Base-by-base conservation (phyloP, 2,329 filamentous ascomycete genomes). In the Grosmannia penicillata region DNA sequence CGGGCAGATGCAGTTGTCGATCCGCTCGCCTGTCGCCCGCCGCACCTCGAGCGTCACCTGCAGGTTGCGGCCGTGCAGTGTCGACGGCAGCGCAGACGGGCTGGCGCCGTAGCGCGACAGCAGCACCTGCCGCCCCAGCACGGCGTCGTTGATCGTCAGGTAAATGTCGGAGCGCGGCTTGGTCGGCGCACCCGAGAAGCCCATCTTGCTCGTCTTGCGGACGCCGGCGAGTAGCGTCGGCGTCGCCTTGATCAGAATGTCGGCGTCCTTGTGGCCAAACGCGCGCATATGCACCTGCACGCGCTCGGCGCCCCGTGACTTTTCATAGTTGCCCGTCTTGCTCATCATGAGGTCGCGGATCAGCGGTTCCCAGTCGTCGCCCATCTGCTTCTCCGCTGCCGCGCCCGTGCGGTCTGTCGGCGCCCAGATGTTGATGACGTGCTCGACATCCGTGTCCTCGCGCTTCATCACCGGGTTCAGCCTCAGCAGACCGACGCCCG, bases 161-260 rank as follows among this genome's bases (percentile, higher is more conserved):
- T 98, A 98, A 36, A 98, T 96, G 55, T 98, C 93, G 10, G 86
- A 95, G 49, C 93, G 71, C 14, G 82, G 70, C 53, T 85, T 87
- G 0, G 81, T 86, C 0, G 91, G 89, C 2, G 87, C 87, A 11
- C 87, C 87, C 4, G 89, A 84, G 55, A 98, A 96, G 2, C 87
- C 91, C 56, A 96, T 87, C 55, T 91, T 91, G 50, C 70, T 80
- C 1, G 87, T 93, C 55, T 81, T 81, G 41, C 70, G 69, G 43
- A 96, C 73, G 37, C 81, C 78, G 36, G 93, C 80, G 13, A 98
- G 72, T 13, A 93, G 62, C 0, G 89, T 96, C 0, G 91, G 91
- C 4, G 85, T 94, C 34, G 80, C 76, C 51, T 82, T 84, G 52
- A 96, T 81, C 29, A 98, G 69, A 0, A 62, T 65, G 47, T 93